phyloP scores from a whole-genome alignment of 139 green algal species.

The Coccomyxa sp. region DNA sequence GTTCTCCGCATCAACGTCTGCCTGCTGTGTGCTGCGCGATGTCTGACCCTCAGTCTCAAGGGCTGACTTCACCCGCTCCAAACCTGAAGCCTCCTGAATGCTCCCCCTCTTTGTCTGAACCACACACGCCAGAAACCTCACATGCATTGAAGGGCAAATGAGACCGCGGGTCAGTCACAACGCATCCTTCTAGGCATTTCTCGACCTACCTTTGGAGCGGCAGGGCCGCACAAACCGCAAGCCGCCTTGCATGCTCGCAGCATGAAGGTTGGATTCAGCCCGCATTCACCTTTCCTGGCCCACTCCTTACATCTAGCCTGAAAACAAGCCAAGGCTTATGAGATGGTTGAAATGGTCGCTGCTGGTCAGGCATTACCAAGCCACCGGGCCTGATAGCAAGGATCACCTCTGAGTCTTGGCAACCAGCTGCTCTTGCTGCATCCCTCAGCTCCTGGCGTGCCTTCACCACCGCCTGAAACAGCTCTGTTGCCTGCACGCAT shows the following conservation, averaged over 20 bases:
- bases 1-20: no score
- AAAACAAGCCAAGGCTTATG: not conserved
- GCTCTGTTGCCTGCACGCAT: not conserved
- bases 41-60: no score
- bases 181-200: no score
- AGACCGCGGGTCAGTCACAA: no score
- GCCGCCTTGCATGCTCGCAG: not conserved
- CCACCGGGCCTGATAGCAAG: not conserved
- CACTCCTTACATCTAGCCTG: not conserved
- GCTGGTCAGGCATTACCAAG: not conserved
- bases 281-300: not conserved
- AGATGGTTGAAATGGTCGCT: not conserved
- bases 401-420: not conserved
- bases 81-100: no score
- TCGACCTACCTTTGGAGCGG: no score
- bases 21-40: no score
- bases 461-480: not conserved
- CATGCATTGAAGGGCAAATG: no score
- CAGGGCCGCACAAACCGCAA: not conserved
- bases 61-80: no score
- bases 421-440: not conserved
- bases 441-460: not conserved
- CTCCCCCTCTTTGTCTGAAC: no score
- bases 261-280: conserved; percentile 3
- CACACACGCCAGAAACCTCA: no score